Percentiles rank a stretch among this genome's conserved stretches.
These are phyloP conservation scores for Globisporangium canariense DNA, from an alignment of 352 stramenopile species.

Conservation along the genomic window DNA sequence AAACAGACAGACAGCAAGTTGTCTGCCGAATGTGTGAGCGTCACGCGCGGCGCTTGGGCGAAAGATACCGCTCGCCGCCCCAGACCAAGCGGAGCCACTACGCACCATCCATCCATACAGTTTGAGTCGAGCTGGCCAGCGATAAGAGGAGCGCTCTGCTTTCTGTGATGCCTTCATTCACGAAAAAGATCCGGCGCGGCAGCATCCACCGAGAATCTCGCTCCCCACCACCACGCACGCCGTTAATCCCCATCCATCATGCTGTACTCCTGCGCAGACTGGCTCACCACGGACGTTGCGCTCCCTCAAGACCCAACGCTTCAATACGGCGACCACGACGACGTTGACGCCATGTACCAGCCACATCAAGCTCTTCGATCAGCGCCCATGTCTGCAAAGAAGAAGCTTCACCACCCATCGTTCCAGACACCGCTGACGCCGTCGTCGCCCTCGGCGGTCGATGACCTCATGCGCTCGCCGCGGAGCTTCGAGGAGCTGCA, in stretches of 20 bases:
- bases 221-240: too few species aligned
- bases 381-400: neutral
- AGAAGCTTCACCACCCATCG: neutral
- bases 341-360: neutral
- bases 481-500: slow-evolving; percentile 10
- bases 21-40: too few species aligned
- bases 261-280: slow-evolving; percentile 23
- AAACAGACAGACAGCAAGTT: too few species aligned
- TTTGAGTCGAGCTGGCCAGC: too few species aligned
- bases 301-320: neutral
- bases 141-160: too few species aligned
- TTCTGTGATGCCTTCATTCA: slow-evolving; percentile 1
- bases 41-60: neutral
- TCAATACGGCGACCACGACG: neutral
- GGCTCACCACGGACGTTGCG: slow-evolving; percentile 7
- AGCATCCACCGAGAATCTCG: neutral
- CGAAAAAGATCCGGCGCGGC: slow-evolving; percentile 11
- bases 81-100: too few species aligned
- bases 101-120: too few species aligned
- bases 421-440: neutral
- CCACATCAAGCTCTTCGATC: neutral
- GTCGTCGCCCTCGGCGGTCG: neutral
- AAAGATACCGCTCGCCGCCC: neutral
- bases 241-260: neutral
- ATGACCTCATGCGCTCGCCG: neutral